A percentile compares a stretch with the other conserved stretches of the same genome.
phyloP scores from a whole-genome alignment of 257 asterid genomes.

The Solanum phureja region DNA sequence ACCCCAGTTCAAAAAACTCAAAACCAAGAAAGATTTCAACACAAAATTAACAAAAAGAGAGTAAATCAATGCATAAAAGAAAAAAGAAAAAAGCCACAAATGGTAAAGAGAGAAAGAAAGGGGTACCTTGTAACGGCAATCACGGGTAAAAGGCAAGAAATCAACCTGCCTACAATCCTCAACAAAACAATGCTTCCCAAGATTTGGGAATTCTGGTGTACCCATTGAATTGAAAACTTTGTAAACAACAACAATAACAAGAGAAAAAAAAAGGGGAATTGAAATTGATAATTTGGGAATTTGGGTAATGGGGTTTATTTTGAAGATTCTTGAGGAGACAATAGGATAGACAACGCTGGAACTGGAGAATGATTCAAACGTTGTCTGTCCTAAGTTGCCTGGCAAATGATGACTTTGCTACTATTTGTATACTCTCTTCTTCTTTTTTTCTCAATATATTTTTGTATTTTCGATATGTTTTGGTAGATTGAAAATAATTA shows the following conservation, averaged over 20 bases:
- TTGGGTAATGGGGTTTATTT: not conserved
- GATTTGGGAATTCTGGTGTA: constrained; percentile 83
- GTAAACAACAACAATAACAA: not conserved
- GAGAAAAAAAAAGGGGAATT: not conserved
- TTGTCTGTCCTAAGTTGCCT: not conserved
- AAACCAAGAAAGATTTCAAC: not conserved
- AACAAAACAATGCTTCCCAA: constrained; percentile 84
- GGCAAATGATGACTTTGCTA: not conserved
- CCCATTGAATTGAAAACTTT: constrained; percentile 40
- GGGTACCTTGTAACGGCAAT: constrained; percentile 64
- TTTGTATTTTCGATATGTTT: too few relatives aligned
- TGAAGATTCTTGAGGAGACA: not conserved
- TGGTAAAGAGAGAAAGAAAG: not conserved
- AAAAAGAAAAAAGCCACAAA: too few relatives aligned
- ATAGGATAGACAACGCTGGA: not conserved
- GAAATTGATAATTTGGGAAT: not conserved
- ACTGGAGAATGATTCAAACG: not conserved
- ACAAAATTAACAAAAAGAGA: not conserved
- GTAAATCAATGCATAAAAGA: not conserved
- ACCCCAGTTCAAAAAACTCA: not conserved
- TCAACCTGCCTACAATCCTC: constrained; percentile 83
- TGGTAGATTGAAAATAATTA: too few relatives aligned
- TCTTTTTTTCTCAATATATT: not conserved
- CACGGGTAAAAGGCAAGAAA: constrained; percentile 94
- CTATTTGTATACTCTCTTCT: not conserved